Conservation (phyloP, 2,329 filamentous ascomycete genomes). For the Mariannaea sp. region DNA sequence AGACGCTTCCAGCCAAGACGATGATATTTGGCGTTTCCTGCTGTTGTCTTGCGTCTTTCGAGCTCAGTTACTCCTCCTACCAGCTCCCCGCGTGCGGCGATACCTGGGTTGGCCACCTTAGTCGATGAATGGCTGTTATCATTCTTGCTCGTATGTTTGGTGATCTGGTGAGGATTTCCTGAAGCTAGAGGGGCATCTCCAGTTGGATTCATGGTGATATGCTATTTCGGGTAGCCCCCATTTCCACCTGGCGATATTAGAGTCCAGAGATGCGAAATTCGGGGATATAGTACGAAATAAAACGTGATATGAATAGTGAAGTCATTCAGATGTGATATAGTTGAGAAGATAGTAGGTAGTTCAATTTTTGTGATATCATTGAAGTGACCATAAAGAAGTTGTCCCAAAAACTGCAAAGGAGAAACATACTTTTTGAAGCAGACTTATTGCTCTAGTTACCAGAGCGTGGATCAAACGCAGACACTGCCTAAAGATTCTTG, state of each 20-base stretch:
- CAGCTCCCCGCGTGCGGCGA: slow-evolving; percentile 21
- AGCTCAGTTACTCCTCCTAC: slow-evolving; percentile 25
- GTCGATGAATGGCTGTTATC: background rate
- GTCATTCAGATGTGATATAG: no score
- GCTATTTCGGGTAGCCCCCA: no score
- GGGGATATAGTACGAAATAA: no score
- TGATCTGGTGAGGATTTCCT: no score
- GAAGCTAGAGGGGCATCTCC: slow-evolving; percentile 17
- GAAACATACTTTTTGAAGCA: slow-evolving; percentile 16
- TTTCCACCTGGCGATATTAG: no score
- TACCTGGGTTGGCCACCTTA: slow-evolving; percentile 4
- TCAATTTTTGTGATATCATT: no score
- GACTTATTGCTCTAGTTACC: slow-evolving; percentile 1
- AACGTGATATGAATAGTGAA: no score
- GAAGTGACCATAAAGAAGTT: no score
- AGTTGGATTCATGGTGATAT: slow-evolving; percentile 18
- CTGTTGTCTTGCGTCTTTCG: slow-evolving; percentile 25
- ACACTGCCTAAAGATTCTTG: background rate
- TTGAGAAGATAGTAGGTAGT: no score
- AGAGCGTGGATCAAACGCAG: slow-evolving; percentile 7
- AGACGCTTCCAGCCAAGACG: slow-evolving; percentile 29
- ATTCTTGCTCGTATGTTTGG: slow-evolving; percentile 7
- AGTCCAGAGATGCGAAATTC: no score
- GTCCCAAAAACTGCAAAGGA: no score
- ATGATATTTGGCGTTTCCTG: slow-evolving; percentile 26